These are phyloP conservation scores for Collybiopsis luxurians DNA, from an alignment of 768 basidiomycete genomes.

Conservation along the genomic window DNA sequence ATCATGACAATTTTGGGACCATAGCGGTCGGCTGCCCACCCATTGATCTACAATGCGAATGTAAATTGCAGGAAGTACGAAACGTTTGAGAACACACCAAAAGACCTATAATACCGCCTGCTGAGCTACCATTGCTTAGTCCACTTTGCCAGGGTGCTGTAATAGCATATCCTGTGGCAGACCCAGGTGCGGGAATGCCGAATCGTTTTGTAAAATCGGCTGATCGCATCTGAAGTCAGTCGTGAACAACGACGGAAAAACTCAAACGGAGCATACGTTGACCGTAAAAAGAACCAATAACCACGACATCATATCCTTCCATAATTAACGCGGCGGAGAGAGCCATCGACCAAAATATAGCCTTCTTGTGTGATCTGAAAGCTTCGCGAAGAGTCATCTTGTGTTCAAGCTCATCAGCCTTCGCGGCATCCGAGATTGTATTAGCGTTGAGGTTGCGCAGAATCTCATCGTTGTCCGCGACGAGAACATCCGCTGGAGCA, in stretches of 20 bases:
- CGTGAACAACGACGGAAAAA: slow-evolving; percentile 13
- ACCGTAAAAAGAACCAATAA: slow-evolving; percentile 12
- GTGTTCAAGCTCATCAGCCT: slow-evolving; percentile 18
- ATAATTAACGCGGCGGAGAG: slow-evolving; percentile 20
- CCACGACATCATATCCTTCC: slow-evolving; percentile 23
- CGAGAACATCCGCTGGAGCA: slow-evolving; percentile 35
- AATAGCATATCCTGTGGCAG: slow-evolving; percentile 10
- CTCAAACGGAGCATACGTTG: neutral
- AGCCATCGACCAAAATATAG: slow-evolving; percentile 19
- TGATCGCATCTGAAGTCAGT: neutral
- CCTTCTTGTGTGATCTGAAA: slow-evolving; percentile 18
- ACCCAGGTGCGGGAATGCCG: slow-evolving; percentile 12
- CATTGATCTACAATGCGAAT: slow-evolving; percentile 1
- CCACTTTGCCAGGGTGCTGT: slow-evolving; percentile 20
- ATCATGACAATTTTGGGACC: slow-evolving; percentile 18
- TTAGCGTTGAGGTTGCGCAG: slow-evolving; percentile 14
- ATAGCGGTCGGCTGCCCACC: slow-evolving; percentile 18
- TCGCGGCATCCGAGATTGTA: slow-evolving; percentile 14
- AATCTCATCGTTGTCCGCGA: slow-evolving; percentile 20
- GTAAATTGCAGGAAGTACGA: neutral
- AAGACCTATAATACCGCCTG: slow-evolving; percentile 20
- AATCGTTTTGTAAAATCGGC: slow-evolving; percentile 18
- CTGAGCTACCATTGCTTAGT: slow-evolving; percentile 16
- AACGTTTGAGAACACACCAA: no score
- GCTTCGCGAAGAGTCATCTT: slow-evolving; percentile 17